Evolutionary conservation across 2,329 filamentous ascomycete genomes (phyloP).

Genomic region (Fusarium coicis): DNA sequence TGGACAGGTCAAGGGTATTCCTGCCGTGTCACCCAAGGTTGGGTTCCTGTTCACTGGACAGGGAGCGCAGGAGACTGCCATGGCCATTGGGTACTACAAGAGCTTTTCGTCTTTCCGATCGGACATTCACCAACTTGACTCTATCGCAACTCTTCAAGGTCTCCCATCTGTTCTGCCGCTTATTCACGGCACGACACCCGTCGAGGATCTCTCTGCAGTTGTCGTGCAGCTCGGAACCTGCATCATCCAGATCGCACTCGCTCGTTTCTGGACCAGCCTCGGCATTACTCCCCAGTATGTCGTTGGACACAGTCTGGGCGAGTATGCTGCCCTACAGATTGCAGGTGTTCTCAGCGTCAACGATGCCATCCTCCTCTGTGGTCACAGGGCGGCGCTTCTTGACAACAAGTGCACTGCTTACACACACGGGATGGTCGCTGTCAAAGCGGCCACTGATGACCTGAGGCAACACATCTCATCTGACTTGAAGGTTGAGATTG

Average conservation of each 20-base stretch:
- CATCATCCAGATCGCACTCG: constrained; percentile 10
- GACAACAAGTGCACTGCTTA: constrained; percentile 9
- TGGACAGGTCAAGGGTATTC: not conserved
- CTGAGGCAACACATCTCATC: constrained; percentile 4
- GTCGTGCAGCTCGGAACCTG: not conserved
- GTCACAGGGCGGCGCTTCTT: constrained; percentile 44
- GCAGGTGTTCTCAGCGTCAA: constrained; percentile 70
- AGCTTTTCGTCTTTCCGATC: not conserved
- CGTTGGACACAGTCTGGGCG: constrained; percentile 57
- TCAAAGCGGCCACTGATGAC: constrained; percentile 13
- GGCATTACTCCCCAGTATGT: constrained; percentile 56
- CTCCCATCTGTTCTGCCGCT: not conserved
- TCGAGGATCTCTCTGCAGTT: not conserved
- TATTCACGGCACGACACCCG: rapidly evolving
- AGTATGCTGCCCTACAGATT: constrained; percentile 61
- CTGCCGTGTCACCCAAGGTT: not conserved
- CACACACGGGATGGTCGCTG: constrained; percentile 15
- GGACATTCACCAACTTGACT: not conserved
- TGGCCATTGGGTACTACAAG: not conserved
- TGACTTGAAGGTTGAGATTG: constrained; percentile 60
- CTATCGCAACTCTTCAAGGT: not conserved
- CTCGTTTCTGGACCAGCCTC: constrained; percentile 50
- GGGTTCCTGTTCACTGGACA: not conserved
- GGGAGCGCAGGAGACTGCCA: not conserved
- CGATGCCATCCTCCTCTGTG: constrained; percentile 71